Evolutionary conservation across 345 rosid genomes (phyloP).

Genomic region (Ceriops tagal): DNA sequence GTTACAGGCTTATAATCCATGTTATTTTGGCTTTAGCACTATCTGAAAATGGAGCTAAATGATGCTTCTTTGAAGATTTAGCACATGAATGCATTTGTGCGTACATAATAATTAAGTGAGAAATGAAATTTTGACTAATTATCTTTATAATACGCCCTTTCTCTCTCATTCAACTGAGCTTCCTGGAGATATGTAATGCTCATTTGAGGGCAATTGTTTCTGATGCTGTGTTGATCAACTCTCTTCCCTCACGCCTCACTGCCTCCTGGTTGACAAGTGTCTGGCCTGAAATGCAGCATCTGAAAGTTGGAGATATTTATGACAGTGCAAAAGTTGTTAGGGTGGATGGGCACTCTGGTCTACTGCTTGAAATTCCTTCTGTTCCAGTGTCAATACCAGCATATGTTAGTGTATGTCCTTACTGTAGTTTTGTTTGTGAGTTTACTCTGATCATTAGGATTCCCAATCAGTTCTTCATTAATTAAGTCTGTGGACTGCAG

Average conservation of each 20-base stretch:
- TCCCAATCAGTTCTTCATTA: not conserved
- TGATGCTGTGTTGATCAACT: too few relatives aligned
- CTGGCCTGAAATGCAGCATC: conserved; percentile 53
- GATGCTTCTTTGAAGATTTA: not conserved
- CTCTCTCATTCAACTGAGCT: too few relatives aligned
- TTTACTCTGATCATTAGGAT: conserved; percentile 5
- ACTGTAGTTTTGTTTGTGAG: conserved; percentile 6
- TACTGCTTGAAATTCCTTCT: conserved; percentile 85
- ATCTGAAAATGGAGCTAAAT: not conserved
- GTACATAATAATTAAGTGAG: not conserved
- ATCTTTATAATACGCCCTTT: too few relatives aligned
- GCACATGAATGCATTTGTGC: not conserved
- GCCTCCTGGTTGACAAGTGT: not conserved
- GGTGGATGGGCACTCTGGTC: conserved; percentile 76
- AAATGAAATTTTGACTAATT: too few relatives aligned
- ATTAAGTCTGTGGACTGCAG: conserved; percentile 30
- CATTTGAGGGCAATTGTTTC: too few relatives aligned
- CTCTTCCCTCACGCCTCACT: too few relatives aligned
- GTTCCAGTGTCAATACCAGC: conserved; percentile 59
- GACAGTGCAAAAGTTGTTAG: conserved; percentile 80
- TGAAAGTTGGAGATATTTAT: conserved; percentile 65
- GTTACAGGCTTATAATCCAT: not conserved
- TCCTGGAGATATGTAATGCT: too few relatives aligned
- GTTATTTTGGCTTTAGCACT: conserved; percentile 1
- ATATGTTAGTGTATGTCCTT: conserved; percentile 69